Conservation (phyloP, 1,284 basidiomycete species). For the Irpex sp. region DNA sequence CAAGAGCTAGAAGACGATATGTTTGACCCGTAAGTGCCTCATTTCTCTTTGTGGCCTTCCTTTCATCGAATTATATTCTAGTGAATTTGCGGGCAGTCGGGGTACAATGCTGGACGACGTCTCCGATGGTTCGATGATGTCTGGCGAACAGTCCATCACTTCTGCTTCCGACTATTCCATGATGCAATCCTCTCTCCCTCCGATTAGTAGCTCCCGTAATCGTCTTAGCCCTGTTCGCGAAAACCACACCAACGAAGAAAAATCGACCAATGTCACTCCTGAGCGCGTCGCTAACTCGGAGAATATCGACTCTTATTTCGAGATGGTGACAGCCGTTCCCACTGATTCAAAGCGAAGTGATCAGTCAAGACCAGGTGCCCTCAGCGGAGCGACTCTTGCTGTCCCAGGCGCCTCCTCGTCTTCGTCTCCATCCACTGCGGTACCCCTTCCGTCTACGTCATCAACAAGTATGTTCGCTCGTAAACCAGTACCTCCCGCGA, state of each 20-base stretch:
- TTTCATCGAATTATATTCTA: conserved; percentile 55
- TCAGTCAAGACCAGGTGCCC: neutral
- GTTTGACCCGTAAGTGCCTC: conserved; percentile 76
- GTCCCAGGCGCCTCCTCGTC: conserved; percentile 4
- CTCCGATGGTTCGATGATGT: conserved; percentile 69
- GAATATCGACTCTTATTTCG: conserved; percentile 48
- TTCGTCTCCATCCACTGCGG: neutral
- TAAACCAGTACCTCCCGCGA: conserved; percentile 50
- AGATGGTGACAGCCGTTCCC: conserved; percentile 49
- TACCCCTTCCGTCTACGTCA: conserved; percentile 5
- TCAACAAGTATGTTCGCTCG: conserved; percentile 54
- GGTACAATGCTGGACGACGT: conserved; percentile 47
- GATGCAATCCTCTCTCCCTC: conserved; percentile 54
- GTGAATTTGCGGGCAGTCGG: conserved; percentile 47
- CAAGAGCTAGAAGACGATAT: conserved; percentile 58
- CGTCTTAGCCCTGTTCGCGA: conserved; percentile 80
- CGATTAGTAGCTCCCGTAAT: conserved; percentile 43
- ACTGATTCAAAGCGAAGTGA: conserved; percentile 8
- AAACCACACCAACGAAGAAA: conserved; percentile 38
- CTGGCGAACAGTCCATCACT: conserved; percentile 52
- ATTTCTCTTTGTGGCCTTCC: conserved; percentile 13
- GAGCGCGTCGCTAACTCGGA: conserved; percentile 31
- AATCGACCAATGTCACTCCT: conserved; percentile 29
- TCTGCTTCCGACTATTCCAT: conserved; percentile 62
- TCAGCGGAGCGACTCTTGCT: neutral